Evolutionary conservation across 441 rosid species (phyloP), one percentile per base, ranked within the genome.

Genomic region (Gossypium lobatum): DNA sequence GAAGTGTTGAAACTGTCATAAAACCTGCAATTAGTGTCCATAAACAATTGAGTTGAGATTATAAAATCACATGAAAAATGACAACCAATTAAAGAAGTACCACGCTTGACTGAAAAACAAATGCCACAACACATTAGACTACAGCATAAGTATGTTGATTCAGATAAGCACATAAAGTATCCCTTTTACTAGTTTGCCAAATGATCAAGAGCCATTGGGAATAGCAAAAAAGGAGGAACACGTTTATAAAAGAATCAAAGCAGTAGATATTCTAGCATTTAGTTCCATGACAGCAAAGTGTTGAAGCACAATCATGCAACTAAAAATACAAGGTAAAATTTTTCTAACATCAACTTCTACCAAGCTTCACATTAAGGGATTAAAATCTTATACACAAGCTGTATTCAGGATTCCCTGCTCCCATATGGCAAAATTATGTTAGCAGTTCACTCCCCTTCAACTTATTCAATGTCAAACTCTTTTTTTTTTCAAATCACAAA

Each of bases 11-110:
- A 17, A 63, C 60, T 73, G 66, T 71, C 79, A 76, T 79, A 69
- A 74, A 83, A 79, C 75, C 84, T 82, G 80, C 76, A 76, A 73
- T 13, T 59, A 50, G 64, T 53, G 17, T 28, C 28, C 9, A 52
- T 28, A 61, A 69, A 70, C 17, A 34, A 7, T 55, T 25, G 20
- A 67, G 42, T 55, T 25, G 14, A 50, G 42, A 67, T 7, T 48
- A 23, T 8, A 50, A 45, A 53, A 66, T 23, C 20, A 14, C 5
- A 45, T 66, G 26, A 46, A 21, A 8, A 45, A 39, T 39, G 46
- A 39, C 46, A 39, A 50, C 60, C 14, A 50, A 50, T 50, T 67
- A 67, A 23, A 68, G 4, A 46, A 6, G 55, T 48, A 45, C 54
- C 13, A 7, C 16, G 39, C 28, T 57, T 57, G 13, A 8, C 61